Evolutionary conservation across 192 early-diverging fungal species (phyloP).

Genomic region (Rhizophagus sp.): DNA sequence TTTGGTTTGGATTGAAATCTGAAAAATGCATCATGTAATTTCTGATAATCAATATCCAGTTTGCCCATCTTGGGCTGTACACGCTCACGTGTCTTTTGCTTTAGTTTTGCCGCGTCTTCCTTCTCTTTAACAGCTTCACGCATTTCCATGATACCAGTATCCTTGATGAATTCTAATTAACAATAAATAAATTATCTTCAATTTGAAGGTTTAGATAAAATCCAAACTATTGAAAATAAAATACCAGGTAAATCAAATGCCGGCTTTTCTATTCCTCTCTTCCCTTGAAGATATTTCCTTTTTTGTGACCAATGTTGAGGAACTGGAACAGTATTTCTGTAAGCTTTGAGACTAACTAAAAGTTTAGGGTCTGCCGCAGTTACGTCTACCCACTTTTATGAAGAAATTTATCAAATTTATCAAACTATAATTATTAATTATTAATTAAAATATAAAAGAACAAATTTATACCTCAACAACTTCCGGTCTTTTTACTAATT

Average conservation of each 20-base stretch:
- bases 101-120: slow-evolving; percentile 77
- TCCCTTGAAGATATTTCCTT: slow-evolving; percentile 95
- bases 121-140: slow-evolving; percentile 86
- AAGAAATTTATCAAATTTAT: not conserved
- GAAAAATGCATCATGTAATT: slow-evolving; percentile 98
- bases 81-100: slow-evolving; percentile 83
- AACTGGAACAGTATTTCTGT: slow-evolving; percentile 92
- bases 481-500: slow-evolving; percentile 87
- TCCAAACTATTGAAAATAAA: not conserved
- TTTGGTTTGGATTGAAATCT: slow-evolving; percentile 86
- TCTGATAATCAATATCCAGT: slow-evolving; percentile 96
- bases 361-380: slow-evolving; percentile 89
- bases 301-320: slow-evolving; percentile 96
- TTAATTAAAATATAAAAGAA: not conserved
- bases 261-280: slow-evolving; percentile 94
- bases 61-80: slow-evolving; percentile 95
- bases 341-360: slow-evolving; percentile 87
- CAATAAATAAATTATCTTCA: not conserved
- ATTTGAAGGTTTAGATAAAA: not conserved
- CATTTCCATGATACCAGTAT: slow-evolving; percentile 97
- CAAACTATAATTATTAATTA: not conserved
- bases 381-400: slow-evolving; percentile 64
- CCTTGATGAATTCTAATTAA: slow-evolving; percentile 86
- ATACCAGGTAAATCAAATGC: slow-evolving; percentile 88
- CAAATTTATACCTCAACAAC: slow-evolving; percentile 77